Base-by-base conservation (phyloP, 768 basidiomycete genomes). In the Auriscalpium vulgare region DNA sequence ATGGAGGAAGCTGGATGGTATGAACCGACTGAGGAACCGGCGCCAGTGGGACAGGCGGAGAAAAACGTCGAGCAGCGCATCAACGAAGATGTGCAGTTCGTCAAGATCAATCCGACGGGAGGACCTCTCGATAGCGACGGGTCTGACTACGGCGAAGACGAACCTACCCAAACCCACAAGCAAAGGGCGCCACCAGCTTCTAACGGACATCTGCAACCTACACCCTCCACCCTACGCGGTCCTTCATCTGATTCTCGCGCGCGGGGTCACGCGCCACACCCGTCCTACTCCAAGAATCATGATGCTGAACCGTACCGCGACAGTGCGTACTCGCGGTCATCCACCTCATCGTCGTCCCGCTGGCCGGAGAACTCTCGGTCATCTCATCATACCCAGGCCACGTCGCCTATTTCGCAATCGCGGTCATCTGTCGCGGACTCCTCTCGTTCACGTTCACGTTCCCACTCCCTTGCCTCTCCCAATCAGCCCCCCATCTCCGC, bases 401-500 rank as follows among this genome's bases (percentile, higher is more conserved):
- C 53, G 9, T 54, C 53, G 10, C 54, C 54, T 19, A 52, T 58
- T 1, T 54, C 57, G 16, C 55, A 49, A 29, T 34, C 53, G 46
- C 57, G 55, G 21, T 78, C 79, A 49, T 78, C 78, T 53, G 66
- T 75, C 10, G 72, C 82, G 47, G 67, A 69, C 10, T 70, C 68
- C 14, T 43, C 40, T 43, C 29, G 29, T 36, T 66, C 69, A 17
- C 79, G 84, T 35, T 78, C 83, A 17, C 80, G 79, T 21, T 84
- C 85, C 17, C 78, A 79, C 17, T 82, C 86, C 29, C 74, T 72
- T 19, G 78, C 79, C 4, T 68, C 66, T 35, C 64, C 82, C 53
- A 88, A 83, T 64, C 81, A 74, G 35, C 88, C 88, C 10, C 76
- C 84, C 19, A 87, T 91, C 63, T 91, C 89, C 50, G 82, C 85